Percentiles rank a stretch among this genome's conserved stretches.
Conservation (phyloP, 768 basidiomycete species). For the Boletus reticuloceps region DNA sequence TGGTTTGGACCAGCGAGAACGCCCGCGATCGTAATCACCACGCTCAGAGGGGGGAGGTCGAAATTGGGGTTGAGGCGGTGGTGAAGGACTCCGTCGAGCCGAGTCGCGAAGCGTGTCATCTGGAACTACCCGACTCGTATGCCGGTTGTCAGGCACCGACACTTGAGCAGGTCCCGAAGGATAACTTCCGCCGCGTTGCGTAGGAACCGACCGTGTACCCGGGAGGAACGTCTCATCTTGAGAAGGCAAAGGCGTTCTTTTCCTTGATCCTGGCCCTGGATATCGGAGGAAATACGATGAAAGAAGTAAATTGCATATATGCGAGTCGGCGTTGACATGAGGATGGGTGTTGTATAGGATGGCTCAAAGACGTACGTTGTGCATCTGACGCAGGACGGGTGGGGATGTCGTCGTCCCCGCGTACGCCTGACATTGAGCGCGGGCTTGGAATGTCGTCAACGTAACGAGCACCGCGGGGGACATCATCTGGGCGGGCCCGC, state of each 20-base stretch:
- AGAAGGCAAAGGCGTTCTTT: slow-evolving; percentile 36
- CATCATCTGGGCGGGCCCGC: slow-evolving; percentile 21
- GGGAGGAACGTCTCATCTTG: slow-evolving; percentile 33
- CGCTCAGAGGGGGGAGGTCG: slow-evolving; percentile 5
- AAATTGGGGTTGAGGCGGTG: slow-evolving; percentile 5
- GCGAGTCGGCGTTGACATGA: slow-evolving; percentile 27
- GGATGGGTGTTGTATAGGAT: slow-evolving; percentile 27
- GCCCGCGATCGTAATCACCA: slow-evolving; percentile 15
- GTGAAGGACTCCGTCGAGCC: slow-evolving; percentile 14
- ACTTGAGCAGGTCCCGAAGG: slow-evolving; percentile 3
- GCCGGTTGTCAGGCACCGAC: slow-evolving; percentile 7
- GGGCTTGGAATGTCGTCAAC: slow-evolving; percentile 19
- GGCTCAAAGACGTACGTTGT: slow-evolving; percentile 39
- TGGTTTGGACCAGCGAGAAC: slow-evolving; percentile 14
- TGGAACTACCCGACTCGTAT: neutral
- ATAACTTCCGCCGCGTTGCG: slow-evolving; percentile 11
- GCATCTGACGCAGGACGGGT: slow-evolving; percentile 25
- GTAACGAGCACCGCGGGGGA: slow-evolving; percentile 8
- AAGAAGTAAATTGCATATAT: slow-evolving; percentile 18
- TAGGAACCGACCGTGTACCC: slow-evolving; percentile 9
- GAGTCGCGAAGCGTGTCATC: slow-evolving; percentile 7
- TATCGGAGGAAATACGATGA: slow-evolving; percentile 18
- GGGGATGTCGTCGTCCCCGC: slow-evolving; percentile 18
- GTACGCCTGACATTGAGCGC: slow-evolving; percentile 17
- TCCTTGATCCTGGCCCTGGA: slow-evolving; percentile 33